A percentile compares a stretch with the other conserved stretches of the same genome.
Conservation (phyloP, 805 yeast species). For the Ogataea glucozyma region DNA sequence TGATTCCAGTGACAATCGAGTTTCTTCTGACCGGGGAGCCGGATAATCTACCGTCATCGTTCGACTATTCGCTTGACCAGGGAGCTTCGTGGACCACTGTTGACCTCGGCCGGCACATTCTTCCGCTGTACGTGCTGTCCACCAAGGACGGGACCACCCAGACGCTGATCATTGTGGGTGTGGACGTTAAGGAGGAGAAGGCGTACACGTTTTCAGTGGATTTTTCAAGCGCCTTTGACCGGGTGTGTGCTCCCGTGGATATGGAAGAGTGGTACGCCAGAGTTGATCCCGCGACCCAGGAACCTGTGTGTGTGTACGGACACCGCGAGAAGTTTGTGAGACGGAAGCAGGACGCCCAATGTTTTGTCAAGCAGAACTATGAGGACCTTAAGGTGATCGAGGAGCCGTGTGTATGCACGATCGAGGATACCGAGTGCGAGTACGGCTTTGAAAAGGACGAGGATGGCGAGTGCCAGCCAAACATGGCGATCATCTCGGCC, state of each 20-base stretch:
- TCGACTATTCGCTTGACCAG: slow-evolving; percentile 65
- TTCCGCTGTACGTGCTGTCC: slow-evolving; percentile 36
- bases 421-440: slow-evolving; percentile 71
- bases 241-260: slow-evolving; percentile 50
- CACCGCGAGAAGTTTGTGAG: slow-evolving; percentile 61
- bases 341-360: slow-evolving; percentile 63
- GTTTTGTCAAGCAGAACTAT: slow-evolving; percentile 54
- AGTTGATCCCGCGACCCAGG: slow-evolving; percentile 31
- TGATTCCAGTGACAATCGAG: slow-evolving; percentile 44
- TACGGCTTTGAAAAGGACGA: slow-evolving; percentile 43
- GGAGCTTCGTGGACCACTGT: slow-evolving; percentile 64
- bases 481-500: slow-evolving; percentile 17
- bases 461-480: slow-evolving; percentile 50
- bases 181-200: slow-evolving; percentile 20
- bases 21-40: slow-evolving; percentile 28
- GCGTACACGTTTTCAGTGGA: slow-evolving; percentile 45
- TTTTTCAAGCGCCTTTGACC: slow-evolving; percentile 54
- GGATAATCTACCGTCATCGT: slow-evolving; percentile 30
- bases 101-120: slow-evolving; percentile 43
- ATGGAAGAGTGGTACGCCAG: slow-evolving; percentile 67
- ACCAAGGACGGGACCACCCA: slow-evolving; percentile 71
- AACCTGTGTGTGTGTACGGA: slow-evolving; percentile 64
- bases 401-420: slow-evolving; percentile 64
- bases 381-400: slow-evolving; percentile 48
- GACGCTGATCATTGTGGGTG: slow-evolving; percentile 54